Evolutionary conservation across 148 eudicot species (phyloP), one percentile per base, ranked within the genome.

Genomic region (Camellia lanceoleosa): DNA sequence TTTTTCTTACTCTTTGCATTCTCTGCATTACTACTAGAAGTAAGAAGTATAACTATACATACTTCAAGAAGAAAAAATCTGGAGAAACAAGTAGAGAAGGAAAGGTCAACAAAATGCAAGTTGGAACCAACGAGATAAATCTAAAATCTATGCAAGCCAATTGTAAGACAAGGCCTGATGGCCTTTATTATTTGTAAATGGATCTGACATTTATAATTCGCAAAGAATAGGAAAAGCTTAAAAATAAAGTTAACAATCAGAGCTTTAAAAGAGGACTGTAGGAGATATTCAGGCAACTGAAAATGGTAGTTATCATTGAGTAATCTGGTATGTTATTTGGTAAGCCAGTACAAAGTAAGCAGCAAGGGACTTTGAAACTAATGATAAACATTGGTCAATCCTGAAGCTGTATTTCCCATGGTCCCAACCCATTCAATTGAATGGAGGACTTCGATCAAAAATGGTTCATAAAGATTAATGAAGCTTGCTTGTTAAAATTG

Each of bases 331-430:
- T 19, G 38, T 63, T 18, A 38, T 54, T 63, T 44, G 38, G 23
- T 65, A 47, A 52, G 62, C n/a, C 51, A 47, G 47, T n/a, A 78
- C 38, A n/a, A 78, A 78, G 49, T 10, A 55, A 68, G 54, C 71
- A 77, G 7, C 54, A 75, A 60, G 14, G 30, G 52, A 68, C 20
- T 68, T 43, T 6, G 10, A 68, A 43, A 5, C 44, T 66, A 30
- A 30, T 30, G 38, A 30, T 30, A 30, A 30, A 30, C 38, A 30
- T 30, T 30, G 38, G 38, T 30, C 38, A 30, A 1, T 30, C 38
- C 38, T 30, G 38, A 30, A 30, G 1, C 38, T 30, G 38, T 30
- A 0, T 30, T 30, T 30, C 38, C 38, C 38, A 30, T 30, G 38
- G 38, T 30, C 38, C 38, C 38, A 30, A 30, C 38, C 38, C 38